Evolutionary conservation across 176 grass and related monocot genomes (phyloP), one percentile per base, ranked within the genome.

Genomic region (Coix lacrymajobi): DNA sequence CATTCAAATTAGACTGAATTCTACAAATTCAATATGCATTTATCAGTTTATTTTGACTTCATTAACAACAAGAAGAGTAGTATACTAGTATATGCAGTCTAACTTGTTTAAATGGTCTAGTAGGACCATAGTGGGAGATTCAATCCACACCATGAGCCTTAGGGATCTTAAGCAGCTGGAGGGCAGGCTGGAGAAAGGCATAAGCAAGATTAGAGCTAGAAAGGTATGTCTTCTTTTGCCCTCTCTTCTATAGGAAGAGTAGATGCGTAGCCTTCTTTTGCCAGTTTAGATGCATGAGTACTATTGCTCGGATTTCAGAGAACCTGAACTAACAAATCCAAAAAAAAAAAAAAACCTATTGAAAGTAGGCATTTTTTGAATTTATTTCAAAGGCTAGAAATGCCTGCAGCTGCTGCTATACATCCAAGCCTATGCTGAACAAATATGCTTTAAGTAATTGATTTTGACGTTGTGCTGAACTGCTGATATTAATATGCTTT

Each of bases 181-280:
- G 71, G 88, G 25, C 19, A 96, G 62, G 77, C 68, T 99, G 81
- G 91, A 96, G 77, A 85, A 87, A 87, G 87, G 83, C 44, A 88
- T 99, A 84, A 66, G 25, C 62, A 99, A 99, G 71, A 99, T 99
- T 83, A 94, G 97, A 83, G 78, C 85, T 46, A 94, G 82, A 89
- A 99, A 92, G 91, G 96, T 99, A 96, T 14, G n/a, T n/a, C n/a
- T n/a, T n/a, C n/a, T n/a, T n/a, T n/a, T n/a, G n/a, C n/a, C n/a
- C n/a, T n/a, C n/a, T n/a, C n/a, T n/a, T n/a, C n/a, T 26, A 60
- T 60, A 13, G 57, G 11, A 3, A 56, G 22, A 57, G 54, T 29
- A 62, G 11, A 62, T 62, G 25, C 0, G 58, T 30, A 62, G 7
- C 60, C 60, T 62, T 62, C 12, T 62, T 62, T 62, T 62, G 26